Base-by-base conservation (phyloP, 2,329 filamentous ascomycete genomes). In the Phaeophleospora eucalypticola region DNA sequence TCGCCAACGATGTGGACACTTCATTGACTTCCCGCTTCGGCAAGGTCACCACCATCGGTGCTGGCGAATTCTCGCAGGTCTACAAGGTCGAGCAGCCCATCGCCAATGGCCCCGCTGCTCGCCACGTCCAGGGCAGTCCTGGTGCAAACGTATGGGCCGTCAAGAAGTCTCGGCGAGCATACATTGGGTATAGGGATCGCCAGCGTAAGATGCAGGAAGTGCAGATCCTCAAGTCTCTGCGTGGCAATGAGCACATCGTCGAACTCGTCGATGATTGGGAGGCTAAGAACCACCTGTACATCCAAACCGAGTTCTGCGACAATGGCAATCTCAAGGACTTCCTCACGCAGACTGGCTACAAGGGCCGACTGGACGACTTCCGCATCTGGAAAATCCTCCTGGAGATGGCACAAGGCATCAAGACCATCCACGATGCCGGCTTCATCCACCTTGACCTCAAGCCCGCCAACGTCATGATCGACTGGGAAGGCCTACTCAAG, bases 331-430 rank as follows among this genome's bases (percentile, higher is more conserved):
- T 98, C 36, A 86, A 94, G 64, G 78, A 82, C 14, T 98, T 97
- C 64, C 76, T 98, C 21, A 79, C 81, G n/a, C 81, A 86, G 48
- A 82, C 89, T 50, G 93, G 93, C 18, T 78, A 84, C 51, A 89
- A 87, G 64, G 90, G 89, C 38, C 81, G 91, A 58, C 72, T 98
- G 56, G 93, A 98, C 68, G 93, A 97, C 66, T 98, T 98, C 71
- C 82, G 93, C 52, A 96, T 97, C 67, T 98, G 93, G 89, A 98
- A 98, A 73, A 91, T 97, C 48, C 73, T 97, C 59, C 79, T 95
- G 35, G 93, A 98, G 67, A 70, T 95, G 49, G 44, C 46, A 12
- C 54, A 95, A 87, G 93, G 93, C 32, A 68, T 98, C 52, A 85
- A 89, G 67, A 86, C 91, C 53, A 93, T 98, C 41, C 93, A 98